phyloP scores from a whole-genome alignment of 345 rosid species.

The Dipteronia dyeriana region DNA sequence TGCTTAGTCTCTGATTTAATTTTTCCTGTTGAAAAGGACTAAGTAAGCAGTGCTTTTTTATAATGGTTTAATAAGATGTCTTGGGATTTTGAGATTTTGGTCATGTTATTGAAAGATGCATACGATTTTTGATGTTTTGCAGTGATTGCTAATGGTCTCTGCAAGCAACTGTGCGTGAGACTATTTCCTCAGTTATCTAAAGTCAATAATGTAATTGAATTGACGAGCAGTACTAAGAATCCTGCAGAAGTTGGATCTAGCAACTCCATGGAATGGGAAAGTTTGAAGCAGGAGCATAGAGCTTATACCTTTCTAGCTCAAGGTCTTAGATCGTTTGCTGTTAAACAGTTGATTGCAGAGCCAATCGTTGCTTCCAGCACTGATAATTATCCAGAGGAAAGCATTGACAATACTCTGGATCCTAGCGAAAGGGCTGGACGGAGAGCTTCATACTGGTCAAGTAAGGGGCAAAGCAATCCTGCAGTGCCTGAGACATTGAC shows the following conservation, averaged over 20 bases:
- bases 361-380: conserved; percentile 90
- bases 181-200: conserved; percentile 60
- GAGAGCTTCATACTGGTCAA: conserved; percentile 89
- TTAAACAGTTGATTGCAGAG: conserved; percentile 48
- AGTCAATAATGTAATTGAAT: conserved; percentile 51
- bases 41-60: neutral
- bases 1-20: neutral
- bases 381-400: conserved; percentile 81
- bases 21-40: neutral
- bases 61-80: neutral
- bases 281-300: conserved; percentile 65
- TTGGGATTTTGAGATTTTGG: neutral
- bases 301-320: conserved; percentile 62
- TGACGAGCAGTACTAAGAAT: conserved; percentile 12
- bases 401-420: conserved; percentile 70
- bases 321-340: conserved; percentile 41
- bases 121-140: conserved; percentile 28
- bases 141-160: conserved; percentile 62
- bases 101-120: neutral
- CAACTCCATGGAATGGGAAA: conserved; percentile 43
- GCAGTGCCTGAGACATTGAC: conserved; percentile 85
- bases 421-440: conserved; percentile 46
- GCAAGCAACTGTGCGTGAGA: conserved; percentile 63
- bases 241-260: conserved; percentile 55
- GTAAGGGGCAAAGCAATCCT: conserved; percentile 67